A percentile compares a stretch with the other conserved stretches of the same genome.
Evolutionary conservation across 306 rosid genomes (phyloP).

Genomic region (Casuarina equisetifolia): DNA sequence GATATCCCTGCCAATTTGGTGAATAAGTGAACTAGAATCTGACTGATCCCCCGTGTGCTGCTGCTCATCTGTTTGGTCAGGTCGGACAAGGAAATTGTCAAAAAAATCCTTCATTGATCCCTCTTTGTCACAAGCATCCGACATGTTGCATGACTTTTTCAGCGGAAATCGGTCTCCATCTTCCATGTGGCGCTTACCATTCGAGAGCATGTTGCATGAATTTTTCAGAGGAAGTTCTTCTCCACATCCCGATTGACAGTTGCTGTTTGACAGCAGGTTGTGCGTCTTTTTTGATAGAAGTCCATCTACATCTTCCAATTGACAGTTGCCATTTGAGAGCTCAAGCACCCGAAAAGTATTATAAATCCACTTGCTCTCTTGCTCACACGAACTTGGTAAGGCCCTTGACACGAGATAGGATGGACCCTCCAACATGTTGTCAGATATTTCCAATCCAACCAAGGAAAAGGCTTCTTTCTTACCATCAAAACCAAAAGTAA

Average conservation of each 20-base stretch:
- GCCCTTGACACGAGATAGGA: conserved; percentile 52
- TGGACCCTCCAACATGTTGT: conserved; percentile 57
- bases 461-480: conserved; percentile 19
- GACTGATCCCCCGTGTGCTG: conserved; percentile 25
- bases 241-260: conserved; percentile 39
- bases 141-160: conserved; percentile 41
- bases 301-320: conserved; percentile 40
- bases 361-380: conserved; percentile 60
- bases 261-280: conserved; percentile 37
- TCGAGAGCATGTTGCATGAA: conserved; percentile 12
- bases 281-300: conserved; percentile 28
- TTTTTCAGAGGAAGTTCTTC: conserved; percentile 35
- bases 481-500: conserved; percentile 27
- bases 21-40: conserved; percentile 42
- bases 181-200: conserved; percentile 44
- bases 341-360: conserved; percentile 36
- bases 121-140: conserved; percentile 30
- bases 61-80: conserved; percentile 34
- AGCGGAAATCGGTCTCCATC: conserved; percentile 29
- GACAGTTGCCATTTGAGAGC: conserved; percentile 42
- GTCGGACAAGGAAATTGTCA: conserved; percentile 21
- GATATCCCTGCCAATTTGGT: conserved; percentile 55
- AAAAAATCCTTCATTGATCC: conserved; percentile 11
- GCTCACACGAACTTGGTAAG: conserved; percentile 49
- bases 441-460: conserved; percentile 18